A percentile compares a stretch with the other conserved stretches of the same genome.
These are phyloP conservation scores for Paecilomyces niveus DNA, from an alignment of 2,329 filamentous ascomycete species.

Conservation along the genomic window DNA sequence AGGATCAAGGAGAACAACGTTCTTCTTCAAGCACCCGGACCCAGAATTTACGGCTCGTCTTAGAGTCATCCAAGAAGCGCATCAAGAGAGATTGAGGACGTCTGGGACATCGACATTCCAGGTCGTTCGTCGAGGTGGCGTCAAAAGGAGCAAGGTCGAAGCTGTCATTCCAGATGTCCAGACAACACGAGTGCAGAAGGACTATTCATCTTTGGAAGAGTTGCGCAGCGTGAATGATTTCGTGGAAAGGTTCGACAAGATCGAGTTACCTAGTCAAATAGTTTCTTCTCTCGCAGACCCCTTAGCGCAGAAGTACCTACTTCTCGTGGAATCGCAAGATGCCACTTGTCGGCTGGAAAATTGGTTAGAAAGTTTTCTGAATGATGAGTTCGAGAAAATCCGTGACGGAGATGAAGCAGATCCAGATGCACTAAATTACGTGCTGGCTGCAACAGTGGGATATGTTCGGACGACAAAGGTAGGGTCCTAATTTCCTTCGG, in stretches of 20 bases:
- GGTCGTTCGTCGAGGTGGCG: slow-evolving; percentile 49
- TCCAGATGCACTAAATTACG: slow-evolving; percentile 26
- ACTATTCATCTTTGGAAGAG: slow-evolving; percentile 58
- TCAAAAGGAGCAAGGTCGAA: slow-evolving; percentile 44
- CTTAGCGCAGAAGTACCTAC: slow-evolving; percentile 66
- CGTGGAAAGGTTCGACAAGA: slow-evolving; percentile 64
- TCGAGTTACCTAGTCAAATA: slow-evolving; percentile 76
- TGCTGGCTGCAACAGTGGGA: slow-evolving; percentile 24
- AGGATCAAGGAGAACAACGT: slow-evolving; percentile 27
- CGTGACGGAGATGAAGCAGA: slow-evolving; percentile 42
- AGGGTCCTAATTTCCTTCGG: slow-evolving; percentile 3
- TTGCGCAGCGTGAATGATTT: slow-evolving; percentile 65
- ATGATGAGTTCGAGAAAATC: slow-evolving; percentile 27
- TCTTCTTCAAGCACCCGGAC: slow-evolving; percentile 59
- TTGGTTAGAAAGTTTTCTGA: slow-evolving; percentile 33
- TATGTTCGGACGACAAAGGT: slow-evolving; percentile 35
- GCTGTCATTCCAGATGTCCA: slow-evolving; percentile 60
- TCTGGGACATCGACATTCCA: slow-evolving; percentile 53
- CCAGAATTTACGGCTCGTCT: slow-evolving; percentile 65
- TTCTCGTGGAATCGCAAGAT: slow-evolving; percentile 55
- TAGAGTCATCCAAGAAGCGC: slow-evolving; percentile 58
- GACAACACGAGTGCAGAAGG: slow-evolving; percentile 65
- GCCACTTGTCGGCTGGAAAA: slow-evolving; percentile 33
- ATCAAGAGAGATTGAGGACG: slow-evolving; percentile 34
- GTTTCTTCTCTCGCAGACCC: slow-evolving; percentile 70